These are phyloP conservation scores for Cryptococcus hybrid DNA, from an alignment of 1,284 basidiomycete genomes.

Conservation along the genomic window DNA sequence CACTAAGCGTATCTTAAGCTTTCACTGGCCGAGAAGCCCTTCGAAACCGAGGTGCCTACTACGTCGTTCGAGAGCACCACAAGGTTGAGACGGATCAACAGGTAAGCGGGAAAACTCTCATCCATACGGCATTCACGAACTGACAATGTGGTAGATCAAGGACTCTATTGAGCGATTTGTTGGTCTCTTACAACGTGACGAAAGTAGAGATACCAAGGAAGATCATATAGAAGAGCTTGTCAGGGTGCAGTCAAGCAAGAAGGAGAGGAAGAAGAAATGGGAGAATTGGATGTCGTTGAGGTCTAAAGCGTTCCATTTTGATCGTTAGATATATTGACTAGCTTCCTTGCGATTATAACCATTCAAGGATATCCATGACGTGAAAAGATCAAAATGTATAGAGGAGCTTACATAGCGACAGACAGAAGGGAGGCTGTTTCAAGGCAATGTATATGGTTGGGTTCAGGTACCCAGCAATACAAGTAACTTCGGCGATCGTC, in stretches of 20 bases:
- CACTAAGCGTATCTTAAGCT: slow-evolving; percentile 37
- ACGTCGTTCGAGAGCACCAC: slow-evolving; percentile 78
- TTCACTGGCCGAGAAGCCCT: slow-evolving; percentile 81
- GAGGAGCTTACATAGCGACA: too few relatives aligned
- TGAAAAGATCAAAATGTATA: too few relatives aligned
- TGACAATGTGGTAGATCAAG: slow-evolving; percentile 53
- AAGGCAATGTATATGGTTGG: too few relatives aligned
- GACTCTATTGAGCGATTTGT: slow-evolving; percentile 72
- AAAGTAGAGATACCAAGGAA: slow-evolving; percentile 56
- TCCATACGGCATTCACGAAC: not conserved
- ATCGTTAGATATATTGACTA: too few relatives aligned
- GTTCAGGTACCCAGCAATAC: too few relatives aligned
- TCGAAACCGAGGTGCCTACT: slow-evolving; percentile 79
- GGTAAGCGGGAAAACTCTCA: slow-evolving; percentile 43
- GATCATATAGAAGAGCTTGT: slow-evolving; percentile 55
- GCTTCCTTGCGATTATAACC: too few relatives aligned
- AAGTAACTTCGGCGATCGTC: too few relatives aligned
- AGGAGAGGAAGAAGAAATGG: slow-evolving; percentile 22
- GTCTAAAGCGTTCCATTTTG: slow-evolving; percentile 2
- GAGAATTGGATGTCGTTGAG: slow-evolving; percentile 15
- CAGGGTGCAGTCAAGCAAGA: slow-evolving; percentile 43
- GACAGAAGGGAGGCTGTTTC: too few relatives aligned
- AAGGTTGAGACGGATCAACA: slow-evolving; percentile 75
- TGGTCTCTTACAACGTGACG: slow-evolving; percentile 68
- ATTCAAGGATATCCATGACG: too few relatives aligned